Evolutionary conservation across 768 basidiomycete species (phyloP), one percentile per base, ranked within the genome.

Genomic region (Rhizopogon vulgaris): DNA sequence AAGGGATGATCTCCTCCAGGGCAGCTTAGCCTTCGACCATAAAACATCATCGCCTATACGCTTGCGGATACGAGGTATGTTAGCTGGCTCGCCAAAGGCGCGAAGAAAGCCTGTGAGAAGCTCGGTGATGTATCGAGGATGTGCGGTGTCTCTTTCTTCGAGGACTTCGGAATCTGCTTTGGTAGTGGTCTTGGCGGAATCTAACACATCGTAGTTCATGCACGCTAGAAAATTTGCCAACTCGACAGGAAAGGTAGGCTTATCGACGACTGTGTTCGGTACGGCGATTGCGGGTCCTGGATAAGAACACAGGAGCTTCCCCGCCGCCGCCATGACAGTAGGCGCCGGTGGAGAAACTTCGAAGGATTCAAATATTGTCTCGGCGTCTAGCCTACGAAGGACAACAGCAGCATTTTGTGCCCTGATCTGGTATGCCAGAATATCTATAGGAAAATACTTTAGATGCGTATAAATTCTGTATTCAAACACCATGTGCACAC

Each of bases 371-470:
- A 72, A 70, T 15, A 66, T 56, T 3, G 69, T 68, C 3, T 57
- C 37, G 10, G 56, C 46, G 12, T 54, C 22, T 8, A 52, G 30
- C 46, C 60, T 61, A 41, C 69, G 65, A 11, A 75, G 52, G 10
- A 80, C 60, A 1, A 81, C 48, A n/a, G 64, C 75, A 0, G 79
- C 76, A 41, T 80, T 80, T 52, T 80, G 79, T 1, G 69, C 67
- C 7, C 65, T 63, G 24, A 80, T 65, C 7, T 67, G 63, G 37
- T 78, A 63, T 11, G 62, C 63, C 14, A 72, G 48, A 22, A 69
- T 59, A 41, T 71, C 79, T 78, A 41, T 24, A 43, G 28, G 32
- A 15, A 32, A 9, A 1, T 14, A 12, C 3, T 15, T 14, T 50
- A 17, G 25, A n/a, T 27, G 49, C 22, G 41, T 0, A 28, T 30